Percentiles rank a stretch among this genome's conserved stretches.
Conservation (phyloP, 345 rosid genomes). For the Eucalyptus regnans region DNA sequence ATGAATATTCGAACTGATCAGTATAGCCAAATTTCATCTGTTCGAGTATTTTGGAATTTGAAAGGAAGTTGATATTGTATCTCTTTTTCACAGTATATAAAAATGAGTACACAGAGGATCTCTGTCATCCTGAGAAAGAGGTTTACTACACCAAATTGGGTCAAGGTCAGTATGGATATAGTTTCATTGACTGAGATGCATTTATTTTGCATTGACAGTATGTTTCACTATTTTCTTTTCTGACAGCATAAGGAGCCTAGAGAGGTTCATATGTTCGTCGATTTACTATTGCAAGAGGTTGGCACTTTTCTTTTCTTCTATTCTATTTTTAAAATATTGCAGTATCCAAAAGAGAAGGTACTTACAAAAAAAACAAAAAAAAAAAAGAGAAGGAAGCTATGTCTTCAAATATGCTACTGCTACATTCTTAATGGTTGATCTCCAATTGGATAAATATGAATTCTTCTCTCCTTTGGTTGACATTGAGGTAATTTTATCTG, state of each 20-base stretch:
- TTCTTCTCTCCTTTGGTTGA: not conserved
- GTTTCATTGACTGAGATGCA: not conserved
- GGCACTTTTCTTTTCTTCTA: not conserved
- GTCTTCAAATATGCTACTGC: not conserved
- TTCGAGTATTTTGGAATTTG: not conserved
- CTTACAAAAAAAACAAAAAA: too few species aligned
- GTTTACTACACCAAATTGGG: constrained; percentile 94
- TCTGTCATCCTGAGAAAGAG: constrained; percentile 85
- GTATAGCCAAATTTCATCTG: not conserved
- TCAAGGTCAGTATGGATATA: constrained; percentile 46
- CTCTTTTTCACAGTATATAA: constrained; percentile 48
- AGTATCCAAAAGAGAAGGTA: not conserved
- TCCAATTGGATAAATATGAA: not conserved
- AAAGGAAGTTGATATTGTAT: not conserved
- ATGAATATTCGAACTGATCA: not conserved
- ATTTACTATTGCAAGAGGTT: constrained; percentile 92
- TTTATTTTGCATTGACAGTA: not conserved
- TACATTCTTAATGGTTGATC: not conserved
- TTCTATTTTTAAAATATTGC: not conserved
- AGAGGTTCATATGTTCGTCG: constrained; percentile 98
- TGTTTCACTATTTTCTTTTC: constrained; percentile 6
- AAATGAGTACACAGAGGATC: constrained; percentile 70
- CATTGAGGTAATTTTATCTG: not conserved
- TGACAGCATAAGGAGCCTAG: constrained; percentile 98
- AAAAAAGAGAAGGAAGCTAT: not conserved